Evolutionary conservation across 1,139 yeast species (phyloP), one percentile per base, ranked within the genome.

Genomic region (Taphrina flavorubra): DNA sequence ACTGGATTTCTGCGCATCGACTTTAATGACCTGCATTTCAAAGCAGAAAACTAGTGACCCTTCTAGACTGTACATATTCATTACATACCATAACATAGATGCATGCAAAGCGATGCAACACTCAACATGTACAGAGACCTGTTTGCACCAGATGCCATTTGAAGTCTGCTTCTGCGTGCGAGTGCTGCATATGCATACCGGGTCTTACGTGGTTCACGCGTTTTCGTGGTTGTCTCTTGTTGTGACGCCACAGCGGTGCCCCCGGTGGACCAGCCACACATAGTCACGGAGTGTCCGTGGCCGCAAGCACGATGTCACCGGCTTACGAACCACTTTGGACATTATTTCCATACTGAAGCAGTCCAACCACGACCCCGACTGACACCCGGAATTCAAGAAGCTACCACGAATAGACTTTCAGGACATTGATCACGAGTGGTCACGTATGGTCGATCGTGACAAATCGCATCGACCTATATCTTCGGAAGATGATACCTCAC

Each of bases 1-100:
- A 49, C 53, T 49, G 53, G 53, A 20, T 49, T 44, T 49, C 53
- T 49, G 53, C 53, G 20, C 53, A 20, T 49, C 10, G 13, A 16
- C 5, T 44, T 4, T 44, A n/a, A 44, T 44, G 47, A 44, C 47
- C 47, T 44, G 47, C 47, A 44, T n/a, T 25, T 25, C 31, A 25
- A 25, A 25, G 31, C 31, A 25, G 31, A 25, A 25, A 25, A 25
- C 31, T 25, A 25, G 31, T 25, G 31, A 25, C 31, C 4, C 31
- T 16, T 44, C n/a, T 13, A 44, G 8, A 44, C n/a, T 44, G 47
- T 44, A 44, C n/a, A 44, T 44, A 44, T 14, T 16, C 47, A 13
- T 44, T 44, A 16, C 8, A 44, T 44, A 44, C 2, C 31, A 25
- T 44, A 44, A 25, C 31, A 25, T 25, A 25, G 31, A 25, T 25